These are phyloP conservation scores for Apium graveolens DNA, from an alignment of 129 eudicot genomes.

Conservation along the genomic window DNA sequence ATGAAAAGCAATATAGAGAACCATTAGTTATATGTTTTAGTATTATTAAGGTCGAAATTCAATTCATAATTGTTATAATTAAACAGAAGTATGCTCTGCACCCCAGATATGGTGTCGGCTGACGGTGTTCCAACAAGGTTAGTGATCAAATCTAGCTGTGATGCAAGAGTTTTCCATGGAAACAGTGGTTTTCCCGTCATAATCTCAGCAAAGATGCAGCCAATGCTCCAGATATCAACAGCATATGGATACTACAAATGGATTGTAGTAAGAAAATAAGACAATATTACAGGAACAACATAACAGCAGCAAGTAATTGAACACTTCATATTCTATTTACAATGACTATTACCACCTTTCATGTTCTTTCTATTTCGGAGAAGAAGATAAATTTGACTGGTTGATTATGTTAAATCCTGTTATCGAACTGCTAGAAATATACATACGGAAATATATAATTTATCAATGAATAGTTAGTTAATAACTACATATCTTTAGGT, in stretches of 20 bases:
- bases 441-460: neutral
- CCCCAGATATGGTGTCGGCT: conserved; percentile 72
- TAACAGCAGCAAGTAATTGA: neutral
- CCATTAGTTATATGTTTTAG: neutral
- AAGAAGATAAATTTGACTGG: neutral
- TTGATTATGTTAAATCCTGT: neutral
- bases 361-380: neutral
- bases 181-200: conserved; percentile 82
- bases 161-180: conserved; percentile 88
- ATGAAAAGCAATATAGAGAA: neutral
- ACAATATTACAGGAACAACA: neutral
- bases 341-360: neutral
- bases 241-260: conserved; percentile 89
- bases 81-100: conserved; percentile 16
- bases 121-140: conserved; percentile 95
- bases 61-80: neutral
- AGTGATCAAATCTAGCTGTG: conserved; percentile 27
- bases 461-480: neutral
- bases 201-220: conserved; percentile 93
- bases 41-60: neutral
- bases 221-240: conserved; percentile 93
- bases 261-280: conserved; percentile 14
- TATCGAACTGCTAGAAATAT: neutral
- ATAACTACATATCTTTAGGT: neutral
- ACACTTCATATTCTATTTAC: neutral